A percentile compares a stretch with the other conserved stretches of the same genome.
These are phyloP conservation scores for Nissolia schottii DNA, from an alignment of 306 rosid species.

Conservation along the genomic window DNA sequence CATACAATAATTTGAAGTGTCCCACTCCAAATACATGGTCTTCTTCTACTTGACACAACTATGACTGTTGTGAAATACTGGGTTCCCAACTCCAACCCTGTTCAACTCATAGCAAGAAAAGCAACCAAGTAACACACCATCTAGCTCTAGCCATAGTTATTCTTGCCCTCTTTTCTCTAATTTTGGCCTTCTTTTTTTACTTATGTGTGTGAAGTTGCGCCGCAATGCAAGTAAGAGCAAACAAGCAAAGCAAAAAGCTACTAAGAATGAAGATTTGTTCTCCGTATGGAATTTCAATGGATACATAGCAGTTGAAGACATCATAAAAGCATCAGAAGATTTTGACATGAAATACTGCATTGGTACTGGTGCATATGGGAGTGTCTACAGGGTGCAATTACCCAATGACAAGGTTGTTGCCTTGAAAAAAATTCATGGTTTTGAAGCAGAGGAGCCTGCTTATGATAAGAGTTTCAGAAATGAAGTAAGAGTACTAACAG, in stretches of 20 bases:
- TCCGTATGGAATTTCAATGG: too few species aligned
- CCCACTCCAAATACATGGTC: not conserved
- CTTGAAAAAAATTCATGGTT: constrained; percentile 13
- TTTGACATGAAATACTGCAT: constrained; percentile 1
- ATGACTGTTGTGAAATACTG: rapidly evolving
- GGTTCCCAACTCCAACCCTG: not conserved
- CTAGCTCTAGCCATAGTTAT: not conserved
- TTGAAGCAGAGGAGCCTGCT: too few species aligned
- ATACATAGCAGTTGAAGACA: not conserved
- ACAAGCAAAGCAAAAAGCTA: not conserved
- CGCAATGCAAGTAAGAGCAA: not conserved
- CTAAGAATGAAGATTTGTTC: not conserved
- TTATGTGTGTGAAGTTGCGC: not conserved
- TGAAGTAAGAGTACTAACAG: not conserved
- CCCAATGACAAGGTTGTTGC: constrained; percentile 14
- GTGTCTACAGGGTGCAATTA: constrained; percentile 3
- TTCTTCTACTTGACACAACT: too few species aligned
- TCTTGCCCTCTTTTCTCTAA: not conserved
- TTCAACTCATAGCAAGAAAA: not conserved
- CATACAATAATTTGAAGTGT: not conserved
- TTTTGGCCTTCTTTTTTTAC: not conserved
- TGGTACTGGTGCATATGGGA: constrained; percentile 10
- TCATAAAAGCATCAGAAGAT: not conserved
- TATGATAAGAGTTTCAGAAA: constrained; percentile 16
- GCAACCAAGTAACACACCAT: not conserved